Conservation (phyloP, 352 stramenopile species). For the Pythium aristosporum region DNA sequence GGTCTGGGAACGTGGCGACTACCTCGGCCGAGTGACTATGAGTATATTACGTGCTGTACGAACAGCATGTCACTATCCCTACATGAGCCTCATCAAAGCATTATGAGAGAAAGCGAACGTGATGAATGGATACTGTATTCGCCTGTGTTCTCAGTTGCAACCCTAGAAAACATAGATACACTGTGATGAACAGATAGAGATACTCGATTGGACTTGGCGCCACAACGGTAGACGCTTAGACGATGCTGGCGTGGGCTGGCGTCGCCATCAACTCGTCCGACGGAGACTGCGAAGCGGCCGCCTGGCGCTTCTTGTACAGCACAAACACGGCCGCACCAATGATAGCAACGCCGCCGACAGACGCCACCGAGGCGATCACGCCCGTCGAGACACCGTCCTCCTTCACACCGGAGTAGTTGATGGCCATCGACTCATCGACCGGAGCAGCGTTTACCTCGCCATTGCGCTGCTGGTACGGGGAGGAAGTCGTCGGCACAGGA, state of each 20-base stretch:
- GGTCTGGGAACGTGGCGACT: background rate
- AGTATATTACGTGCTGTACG: too few relatives aligned
- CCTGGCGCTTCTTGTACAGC: conserved; percentile 20
- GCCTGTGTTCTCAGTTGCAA: too few relatives aligned
- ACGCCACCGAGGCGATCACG: conserved; percentile 13
- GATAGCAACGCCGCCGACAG: conserved; percentile 19
- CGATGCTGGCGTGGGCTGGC: conserved; percentile 12
- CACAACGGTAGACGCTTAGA: conserved; percentile 6
- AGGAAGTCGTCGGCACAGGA: background rate
- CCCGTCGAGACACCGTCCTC: conserved; percentile 13
- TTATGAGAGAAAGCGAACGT: too few relatives aligned
- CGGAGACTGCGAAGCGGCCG: background rate
- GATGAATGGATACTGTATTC: too few relatives aligned
- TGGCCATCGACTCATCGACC: conserved; percentile 3
- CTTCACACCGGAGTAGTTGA: conserved; percentile 13
- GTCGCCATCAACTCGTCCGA: conserved; percentile 7
- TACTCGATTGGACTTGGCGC: background rate
- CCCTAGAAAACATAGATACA: background rate
- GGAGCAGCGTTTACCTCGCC: background rate
- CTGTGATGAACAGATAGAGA: background rate
- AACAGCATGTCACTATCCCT: too few relatives aligned
- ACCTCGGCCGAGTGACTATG: background rate
- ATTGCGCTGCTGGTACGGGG: background rate
- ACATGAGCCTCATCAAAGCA: too few relatives aligned
- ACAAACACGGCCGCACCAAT: conserved; percentile 17